Percentiles rank a stretch among this genome's conserved stretches.
Conservation (phyloP, 2,329 filamentous ascomycete genomes). For the Ambrosiella cleistominuta region DNA sequence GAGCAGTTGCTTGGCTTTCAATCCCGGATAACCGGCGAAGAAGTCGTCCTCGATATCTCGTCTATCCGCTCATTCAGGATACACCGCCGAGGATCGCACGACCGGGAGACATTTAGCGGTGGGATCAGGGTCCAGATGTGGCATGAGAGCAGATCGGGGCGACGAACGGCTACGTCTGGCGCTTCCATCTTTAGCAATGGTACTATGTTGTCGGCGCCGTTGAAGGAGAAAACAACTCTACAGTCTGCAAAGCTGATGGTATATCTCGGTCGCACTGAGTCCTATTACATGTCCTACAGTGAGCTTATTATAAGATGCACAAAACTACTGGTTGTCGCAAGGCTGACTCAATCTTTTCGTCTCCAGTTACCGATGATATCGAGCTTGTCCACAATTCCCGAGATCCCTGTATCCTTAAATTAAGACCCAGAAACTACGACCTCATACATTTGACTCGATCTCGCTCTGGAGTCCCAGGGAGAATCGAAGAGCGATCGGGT, state of each 20-base stretch:
- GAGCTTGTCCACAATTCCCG: neutral
- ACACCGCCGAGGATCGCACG: neutral
- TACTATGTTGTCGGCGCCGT: neutral
- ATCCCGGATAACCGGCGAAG: slow-evolving; percentile 3
- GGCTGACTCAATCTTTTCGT: neutral
- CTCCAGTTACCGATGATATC: slow-evolving; percentile 5
- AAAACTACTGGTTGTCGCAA: neutral
- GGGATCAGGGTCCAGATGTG: slow-evolving; percentile 6
- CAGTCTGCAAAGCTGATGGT: slow-evolving; percentile 4
- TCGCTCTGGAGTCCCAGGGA: slow-evolving; percentile 2
- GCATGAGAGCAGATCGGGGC: neutral
- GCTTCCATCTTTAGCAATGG: neutral
- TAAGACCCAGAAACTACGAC: slow-evolving; percentile 1
- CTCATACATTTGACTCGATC: neutral
- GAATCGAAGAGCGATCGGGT: neutral
- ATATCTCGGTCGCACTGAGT: neutral
- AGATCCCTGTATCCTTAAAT: slow-evolving; percentile 1
- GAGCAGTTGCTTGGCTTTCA: slow-evolving; percentile 4
- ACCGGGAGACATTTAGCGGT: slow-evolving; percentile 1
- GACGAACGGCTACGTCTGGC: neutral
- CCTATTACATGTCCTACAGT: slow-evolving; percentile 5
- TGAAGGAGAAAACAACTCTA: neutral
- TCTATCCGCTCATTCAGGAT: slow-evolving; percentile 4
- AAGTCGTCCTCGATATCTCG: slow-evolving; percentile 3
- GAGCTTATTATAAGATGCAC: neutral